A percentile compares a stretch with the other conserved stretches of the same genome.
phyloP scores from a whole-genome alignment of 192 early-diverging fungal genomes.

The Coemansia sp. region DNA sequence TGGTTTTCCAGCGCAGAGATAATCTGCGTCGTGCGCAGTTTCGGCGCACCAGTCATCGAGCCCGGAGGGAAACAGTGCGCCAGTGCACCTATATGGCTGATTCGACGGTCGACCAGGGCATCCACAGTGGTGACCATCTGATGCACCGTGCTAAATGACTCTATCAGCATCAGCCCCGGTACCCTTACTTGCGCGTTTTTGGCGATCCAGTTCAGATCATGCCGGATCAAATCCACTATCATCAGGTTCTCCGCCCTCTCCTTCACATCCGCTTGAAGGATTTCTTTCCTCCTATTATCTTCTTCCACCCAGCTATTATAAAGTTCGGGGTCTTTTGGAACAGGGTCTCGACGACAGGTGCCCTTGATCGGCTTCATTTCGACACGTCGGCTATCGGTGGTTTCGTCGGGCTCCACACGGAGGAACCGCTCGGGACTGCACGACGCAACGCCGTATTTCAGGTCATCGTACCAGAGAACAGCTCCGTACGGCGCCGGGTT shows the following conservation, averaged over 20 bases:
- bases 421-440: slow-evolving; percentile 87
- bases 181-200: slow-evolving; percentile 66
- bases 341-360: slow-evolving; percentile 49
- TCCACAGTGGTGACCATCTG: slow-evolving; percentile 88
- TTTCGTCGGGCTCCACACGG: slow-evolving; percentile 25
- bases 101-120: slow-evolving; percentile 58
- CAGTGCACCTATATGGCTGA: slow-evolving; percentile 71
- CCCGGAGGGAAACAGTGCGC: slow-evolving; percentile 87
- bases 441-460: slow-evolving; percentile 48
- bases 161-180: slow-evolving; percentile 82
- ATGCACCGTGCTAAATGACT: slow-evolving; percentile 88
- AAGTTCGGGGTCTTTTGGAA: background rate
- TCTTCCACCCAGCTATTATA: slow-evolving; percentile 18
- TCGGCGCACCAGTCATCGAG: slow-evolving; percentile 98
- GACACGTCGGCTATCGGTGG: slow-evolving; percentile 37
- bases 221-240: slow-evolving; percentile 96
- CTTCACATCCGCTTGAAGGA: slow-evolving; percentile 72
- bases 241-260: slow-evolving; percentile 96
- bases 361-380: slow-evolving; percentile 99
- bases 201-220: slow-evolving; percentile 83
- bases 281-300: slow-evolving; percentile 18
- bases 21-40: slow-evolving; percentile 78
- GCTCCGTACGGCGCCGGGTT: slow-evolving; percentile 91
- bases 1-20: slow-evolving; percentile 69
- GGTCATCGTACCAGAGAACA: slow-evolving; percentile 59